Evolutionary conservation across 2,329 filamentous ascomycete genomes (phyloP), one percentile per base, ranked within the genome.

Genomic region (Fusarium nanum): DNA sequence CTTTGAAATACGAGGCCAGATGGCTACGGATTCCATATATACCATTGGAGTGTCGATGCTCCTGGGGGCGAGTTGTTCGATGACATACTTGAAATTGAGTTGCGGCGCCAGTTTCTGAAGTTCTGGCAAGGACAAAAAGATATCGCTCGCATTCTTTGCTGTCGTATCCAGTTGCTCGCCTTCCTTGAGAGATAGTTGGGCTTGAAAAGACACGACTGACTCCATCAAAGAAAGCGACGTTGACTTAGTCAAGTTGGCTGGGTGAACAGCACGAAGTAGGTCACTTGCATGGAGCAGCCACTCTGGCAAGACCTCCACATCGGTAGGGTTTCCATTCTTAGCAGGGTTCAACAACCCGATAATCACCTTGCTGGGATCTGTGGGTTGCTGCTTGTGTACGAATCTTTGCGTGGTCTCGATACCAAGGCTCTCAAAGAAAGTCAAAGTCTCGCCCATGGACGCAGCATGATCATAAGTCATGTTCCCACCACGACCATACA

Each of bases 81-180:
- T 14, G 3, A 70, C 34, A n/a, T 60, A 56, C 4, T 60, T 25
- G n/a, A 53, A 70, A 28, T 71, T 63, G 16, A 71, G 40, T 11
- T 46, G 30, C 2, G 67, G 64, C 0, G 47, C 64, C 3, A 61
- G 13, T 13, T 60, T 47, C 7, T 10, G 40, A 12, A 42, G 37
- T 2, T 18, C 16, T 3, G 41, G 2, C 14, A 5, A 42, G 25
- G 5, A 27, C 9, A 6, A 13, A 7, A 9, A 41, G 18, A 28
- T 28, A 25, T 25, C 25, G 25, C 7, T 25, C 25, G 25, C 11
- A 12, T 11, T 28, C 27, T 10, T 28, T 12, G 27, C 27, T 11
- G 10, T 28, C 22, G 22, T 5, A 28, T 11, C 27, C 27, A 5
- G 27, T 28, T 11, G 10, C 10, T 28, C 27, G 37, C 37, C 20